Conservation (phyloP, 441 rosid genomes). For the Manihot esculenta region DNA sequence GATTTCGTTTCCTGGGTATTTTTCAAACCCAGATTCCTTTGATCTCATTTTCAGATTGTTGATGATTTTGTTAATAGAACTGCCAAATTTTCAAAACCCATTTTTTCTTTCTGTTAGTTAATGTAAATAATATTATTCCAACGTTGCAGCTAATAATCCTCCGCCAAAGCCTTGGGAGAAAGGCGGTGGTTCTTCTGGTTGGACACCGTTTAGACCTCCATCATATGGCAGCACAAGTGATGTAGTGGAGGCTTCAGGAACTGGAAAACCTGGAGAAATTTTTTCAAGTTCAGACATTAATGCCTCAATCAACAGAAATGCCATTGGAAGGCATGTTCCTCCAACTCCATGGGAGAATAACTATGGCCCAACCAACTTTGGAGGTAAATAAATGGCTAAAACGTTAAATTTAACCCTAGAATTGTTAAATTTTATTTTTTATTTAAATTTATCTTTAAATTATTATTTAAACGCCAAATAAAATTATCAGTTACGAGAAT, state of each 20-base stretch:
- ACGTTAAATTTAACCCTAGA: too few relatives aligned
- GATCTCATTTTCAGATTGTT: neutral
- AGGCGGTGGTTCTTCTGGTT: conserved; percentile 45
- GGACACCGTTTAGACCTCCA: conserved; percentile 71
- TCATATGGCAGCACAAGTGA: conserved; percentile 65
- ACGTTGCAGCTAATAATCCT: conserved; percentile 21
- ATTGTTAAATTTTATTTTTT: too few relatives aligned
- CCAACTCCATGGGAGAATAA: conserved; percentile 69
- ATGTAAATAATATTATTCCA: neutral
- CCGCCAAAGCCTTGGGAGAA: conserved; percentile 78
- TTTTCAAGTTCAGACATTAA: conserved; percentile 33
- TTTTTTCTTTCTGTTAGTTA: neutral
- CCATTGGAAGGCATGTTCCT: conserved; percentile 57
- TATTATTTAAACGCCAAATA: too few relatives aligned
- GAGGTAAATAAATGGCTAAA: conserved; percentile 46
- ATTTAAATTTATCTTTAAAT: too few relatives aligned
- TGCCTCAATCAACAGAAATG: conserved; percentile 36
- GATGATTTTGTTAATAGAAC: neutral
- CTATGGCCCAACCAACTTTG: conserved; percentile 34
- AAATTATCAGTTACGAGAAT: too few relatives aligned
- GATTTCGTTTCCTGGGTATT: neutral
- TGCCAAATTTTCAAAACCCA: too few relatives aligned
- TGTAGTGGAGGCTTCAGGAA: conserved; percentile 77
- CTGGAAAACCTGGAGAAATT: conserved; percentile 65
- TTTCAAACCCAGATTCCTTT: neutral